These are phyloP conservation scores for Sclerotinia glacialis DNA, from an alignment of 2,329 filamentous ascomycete genomes.

Conservation along the genomic window DNA sequence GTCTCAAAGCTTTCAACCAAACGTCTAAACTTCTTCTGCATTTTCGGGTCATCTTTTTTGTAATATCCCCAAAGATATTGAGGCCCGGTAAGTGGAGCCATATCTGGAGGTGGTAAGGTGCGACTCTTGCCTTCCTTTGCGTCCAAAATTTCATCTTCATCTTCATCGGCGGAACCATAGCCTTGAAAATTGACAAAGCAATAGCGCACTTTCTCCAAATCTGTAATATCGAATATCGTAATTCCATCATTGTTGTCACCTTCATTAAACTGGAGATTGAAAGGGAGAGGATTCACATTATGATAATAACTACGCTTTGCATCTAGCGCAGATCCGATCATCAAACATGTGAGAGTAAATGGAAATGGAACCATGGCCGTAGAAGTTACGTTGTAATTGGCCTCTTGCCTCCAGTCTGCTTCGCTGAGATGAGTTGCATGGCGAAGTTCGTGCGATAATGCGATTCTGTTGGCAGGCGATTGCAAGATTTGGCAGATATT, in stretches of 20 bases:
- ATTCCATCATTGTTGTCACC: constrained; percentile 30
- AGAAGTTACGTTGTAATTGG: neutral
- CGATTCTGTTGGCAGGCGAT: constrained; percentile 25
- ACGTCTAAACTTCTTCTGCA: neutral
- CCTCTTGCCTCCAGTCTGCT: neutral
- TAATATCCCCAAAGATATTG: constrained; percentile 5
- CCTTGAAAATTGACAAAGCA: constrained; percentile 26
- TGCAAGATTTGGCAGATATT: constrained; percentile 26
- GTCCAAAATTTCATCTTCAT: constrained; percentile 20
- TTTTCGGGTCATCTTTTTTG: neutral
- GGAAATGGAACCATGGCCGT: neutral
- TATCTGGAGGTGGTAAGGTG: neutral
- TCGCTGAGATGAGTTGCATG: constrained; percentile 5
- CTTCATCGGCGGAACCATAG: neutral
- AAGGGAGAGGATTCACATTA: neutral
- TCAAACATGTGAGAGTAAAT: constrained; percentile 11
- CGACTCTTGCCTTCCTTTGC: neutral
- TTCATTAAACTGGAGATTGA: neutral
- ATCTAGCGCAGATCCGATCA: neutral
- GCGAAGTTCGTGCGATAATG: constrained; percentile 30
- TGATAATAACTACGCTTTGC: neutral
- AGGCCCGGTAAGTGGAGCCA: constrained; percentile 14
- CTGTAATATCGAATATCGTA: constrained; percentile 34
- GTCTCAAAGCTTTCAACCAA: neutral
- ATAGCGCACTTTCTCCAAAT: constrained; percentile 23